Conservation (phyloP, 2,329 filamentous ascomycete genomes). For the Trichoderma simmonsii region DNA sequence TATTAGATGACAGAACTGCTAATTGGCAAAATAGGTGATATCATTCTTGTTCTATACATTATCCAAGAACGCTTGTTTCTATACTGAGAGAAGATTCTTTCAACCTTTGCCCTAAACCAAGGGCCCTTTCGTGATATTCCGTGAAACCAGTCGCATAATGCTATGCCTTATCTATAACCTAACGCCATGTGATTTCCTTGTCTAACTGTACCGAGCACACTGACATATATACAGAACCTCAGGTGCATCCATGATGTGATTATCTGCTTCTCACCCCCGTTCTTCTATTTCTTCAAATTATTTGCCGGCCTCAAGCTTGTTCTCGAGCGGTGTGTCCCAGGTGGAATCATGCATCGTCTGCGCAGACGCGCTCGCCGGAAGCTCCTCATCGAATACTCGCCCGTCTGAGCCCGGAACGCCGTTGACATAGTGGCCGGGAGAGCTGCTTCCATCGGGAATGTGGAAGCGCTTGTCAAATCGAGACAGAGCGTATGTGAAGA, state of each 20-base stretch:
- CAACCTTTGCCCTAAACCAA: background rate
- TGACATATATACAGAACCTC: background rate
- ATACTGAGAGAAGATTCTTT: background rate
- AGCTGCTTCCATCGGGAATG: constrained; percentile 66
- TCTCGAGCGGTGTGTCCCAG: background rate
- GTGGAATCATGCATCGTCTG: background rate
- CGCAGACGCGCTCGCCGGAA: background rate
- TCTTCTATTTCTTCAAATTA: background rate
- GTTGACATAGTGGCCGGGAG: constrained; percentile 49
- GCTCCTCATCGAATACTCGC: background rate
- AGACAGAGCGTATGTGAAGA: constrained; percentile 62
- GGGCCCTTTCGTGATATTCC: background rate
- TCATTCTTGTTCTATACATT: background rate
- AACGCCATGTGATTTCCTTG: background rate
- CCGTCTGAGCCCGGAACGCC: constrained; percentile 6
- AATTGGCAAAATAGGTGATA: background rate
- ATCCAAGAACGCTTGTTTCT: background rate
- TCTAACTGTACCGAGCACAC: background rate
- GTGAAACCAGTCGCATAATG: background rate
- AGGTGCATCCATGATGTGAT: background rate
- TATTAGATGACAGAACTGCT: background rate
- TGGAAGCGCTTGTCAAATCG: constrained; percentile 75
- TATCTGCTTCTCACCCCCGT: background rate
- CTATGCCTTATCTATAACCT: background rate
- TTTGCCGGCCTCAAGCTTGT: background rate